Conservation (phyloP, 2,329 filamentous ascomycete species). For the Penicillium thymicola region DNA sequence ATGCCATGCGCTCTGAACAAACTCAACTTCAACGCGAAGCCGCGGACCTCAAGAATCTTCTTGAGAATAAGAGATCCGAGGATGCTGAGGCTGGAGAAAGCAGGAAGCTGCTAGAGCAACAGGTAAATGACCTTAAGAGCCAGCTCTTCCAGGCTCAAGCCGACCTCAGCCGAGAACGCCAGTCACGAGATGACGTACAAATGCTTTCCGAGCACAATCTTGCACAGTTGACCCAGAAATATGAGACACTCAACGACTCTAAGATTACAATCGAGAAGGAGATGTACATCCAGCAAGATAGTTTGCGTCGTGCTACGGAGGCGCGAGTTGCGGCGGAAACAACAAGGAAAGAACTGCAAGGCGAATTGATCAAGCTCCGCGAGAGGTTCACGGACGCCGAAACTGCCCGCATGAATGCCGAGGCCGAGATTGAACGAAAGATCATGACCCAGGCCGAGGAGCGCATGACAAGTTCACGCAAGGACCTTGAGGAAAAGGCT, state of each 20-base stretch:
- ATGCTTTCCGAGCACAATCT: conserved; percentile 88
- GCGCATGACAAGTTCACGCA: conserved; percentile 70
- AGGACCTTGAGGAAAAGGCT: conserved; percentile 76
- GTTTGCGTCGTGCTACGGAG: conserved; percentile 79
- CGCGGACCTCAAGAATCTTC: conserved; percentile 77
- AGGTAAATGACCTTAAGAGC: conserved; percentile 81
- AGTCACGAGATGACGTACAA: conserved; percentile 90
- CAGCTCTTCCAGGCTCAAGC: conserved; percentile 81
- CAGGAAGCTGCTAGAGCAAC: conserved; percentile 76
- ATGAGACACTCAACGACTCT: conserved; percentile 79
- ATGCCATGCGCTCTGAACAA: conserved; percentile 81
- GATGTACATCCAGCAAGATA: conserved; percentile 92
- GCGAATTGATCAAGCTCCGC: conserved; percentile 77
- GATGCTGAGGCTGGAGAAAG: conserved; percentile 81
- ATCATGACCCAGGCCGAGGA: conserved; percentile 76
- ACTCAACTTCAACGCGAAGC: conserved; percentile 82
- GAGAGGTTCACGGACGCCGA: conserved; percentile 82
- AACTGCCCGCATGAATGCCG: conserved; percentile 77
- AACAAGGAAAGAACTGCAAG: conserved; percentile 83
- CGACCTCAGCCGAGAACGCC: conserved; percentile 84
- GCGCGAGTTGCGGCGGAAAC: conserved; percentile 75
- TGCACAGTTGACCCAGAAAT: conserved; percentile 77
- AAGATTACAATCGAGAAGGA: conserved; percentile 99
- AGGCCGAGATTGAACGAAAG: conserved; percentile 73
- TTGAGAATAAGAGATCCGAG: conserved; percentile 85